A percentile compares a stretch with the other conserved stretches of the same genome.
Evolutionary conservation across 2,329 filamentous ascomycete species (phyloP).

Genomic region (Microsporum audouinii): DNA sequence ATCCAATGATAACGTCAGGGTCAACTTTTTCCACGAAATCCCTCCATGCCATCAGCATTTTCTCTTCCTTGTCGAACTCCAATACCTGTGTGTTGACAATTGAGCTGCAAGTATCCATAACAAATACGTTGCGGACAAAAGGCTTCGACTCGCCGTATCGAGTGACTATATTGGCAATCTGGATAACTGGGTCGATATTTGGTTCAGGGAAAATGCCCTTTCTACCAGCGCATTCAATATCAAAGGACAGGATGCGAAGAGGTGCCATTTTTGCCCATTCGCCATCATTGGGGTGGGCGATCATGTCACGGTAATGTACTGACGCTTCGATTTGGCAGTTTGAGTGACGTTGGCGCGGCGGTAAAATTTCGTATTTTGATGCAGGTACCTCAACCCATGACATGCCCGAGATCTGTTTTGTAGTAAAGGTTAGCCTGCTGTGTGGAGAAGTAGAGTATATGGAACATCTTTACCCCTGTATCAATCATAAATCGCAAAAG

Average conservation of each 20-base stretch:
- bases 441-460: background rate
- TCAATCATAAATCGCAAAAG: slow-evolving; percentile 97
- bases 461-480: slow-evolving; percentile 51
- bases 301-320: slow-evolving; percentile 68
- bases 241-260: slow-evolving; percentile 82
- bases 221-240: slow-evolving; percentile 95
- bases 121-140: slow-evolving; percentile 94
- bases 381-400: slow-evolving; percentile 86
- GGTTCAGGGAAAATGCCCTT: slow-evolving; percentile 97
- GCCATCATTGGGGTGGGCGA: slow-evolving; percentile 77
- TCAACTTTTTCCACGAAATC: slow-evolving; percentile 83
- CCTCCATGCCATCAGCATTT: slow-evolving; percentile 88
- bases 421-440: slow-evolving; percentile 3
- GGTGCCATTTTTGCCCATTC: slow-evolving; percentile 99
- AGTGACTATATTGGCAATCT: slow-evolving; percentile 94
- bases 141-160: slow-evolving; percentile 90
- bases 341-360: slow-evolving; percentile 59
- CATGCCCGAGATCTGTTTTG: slow-evolving; percentile 69
- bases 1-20: slow-evolving; percentile 94
- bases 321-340: slow-evolving; percentile 94
- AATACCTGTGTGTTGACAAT: slow-evolving; percentile 93
- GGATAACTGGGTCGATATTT: slow-evolving; percentile 84
- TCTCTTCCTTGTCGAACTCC: slow-evolving; percentile 66
- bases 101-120: slow-evolving; percentile 76
- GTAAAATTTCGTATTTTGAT: slow-evolving; percentile 59